These are phyloP conservation scores for Pythium sp. DNA, from an alignment of 352 stramenopile genomes.

Conservation along the genomic window DNA sequence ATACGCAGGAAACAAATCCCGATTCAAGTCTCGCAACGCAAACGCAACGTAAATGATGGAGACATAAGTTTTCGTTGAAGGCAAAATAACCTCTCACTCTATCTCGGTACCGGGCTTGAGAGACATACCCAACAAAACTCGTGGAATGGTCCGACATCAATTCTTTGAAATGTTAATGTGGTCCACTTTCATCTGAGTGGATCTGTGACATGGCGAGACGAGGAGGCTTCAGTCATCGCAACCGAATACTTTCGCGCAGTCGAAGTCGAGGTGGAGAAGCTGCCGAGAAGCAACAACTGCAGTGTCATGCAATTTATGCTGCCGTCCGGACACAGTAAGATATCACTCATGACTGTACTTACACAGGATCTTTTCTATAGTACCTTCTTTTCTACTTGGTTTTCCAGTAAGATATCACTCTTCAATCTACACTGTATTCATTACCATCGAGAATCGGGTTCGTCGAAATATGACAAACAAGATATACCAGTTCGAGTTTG, in stretches of 20 bases:
- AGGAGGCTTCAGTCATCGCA: slow-evolving; percentile 52
- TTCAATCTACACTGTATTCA: no score
- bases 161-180: neutral
- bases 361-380: no score
- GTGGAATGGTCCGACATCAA: neutral
- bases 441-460: no score
- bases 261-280: slow-evolving; percentile 46
- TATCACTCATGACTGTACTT: no score
- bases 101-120: neutral
- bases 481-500: no score
- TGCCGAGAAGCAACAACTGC: slow-evolving; percentile 44
- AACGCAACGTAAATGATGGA: neutral
- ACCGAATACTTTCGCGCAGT: slow-evolving; percentile 63
- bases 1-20: slow-evolving; percentile 4
- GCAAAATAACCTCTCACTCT: neutral
- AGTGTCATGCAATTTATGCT: no score
- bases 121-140: neutral
- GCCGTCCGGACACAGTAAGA: no score
- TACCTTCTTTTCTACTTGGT: no score
- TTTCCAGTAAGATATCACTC: no score
- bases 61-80: neutral
- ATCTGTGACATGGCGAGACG: no score
- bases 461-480: no score
- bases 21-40: neutral
- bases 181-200: no score